phyloP scores from a whole-genome alignment of 805 yeast species.

The Ogataea populi-albae region DNA sequence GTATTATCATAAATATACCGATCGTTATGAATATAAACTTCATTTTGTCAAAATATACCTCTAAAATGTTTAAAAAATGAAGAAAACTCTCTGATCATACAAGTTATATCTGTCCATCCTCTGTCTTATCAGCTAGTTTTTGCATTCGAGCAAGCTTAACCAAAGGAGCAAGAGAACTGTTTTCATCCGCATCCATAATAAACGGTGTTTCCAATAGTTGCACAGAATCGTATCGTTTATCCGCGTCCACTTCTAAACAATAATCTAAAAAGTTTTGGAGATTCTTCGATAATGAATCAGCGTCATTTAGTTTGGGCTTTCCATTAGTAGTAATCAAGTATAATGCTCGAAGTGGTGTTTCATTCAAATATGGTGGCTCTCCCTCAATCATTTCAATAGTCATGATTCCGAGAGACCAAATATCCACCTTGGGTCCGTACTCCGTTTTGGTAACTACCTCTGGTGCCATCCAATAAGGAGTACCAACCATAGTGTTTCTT shows the following conservation, averaged over 20 bases:
- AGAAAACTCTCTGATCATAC: too few relatives aligned
- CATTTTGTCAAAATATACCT: too few relatives aligned
- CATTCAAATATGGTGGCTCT: constrained; percentile 80
- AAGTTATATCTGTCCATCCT: constrained; percentile 20
- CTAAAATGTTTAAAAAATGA: too few relatives aligned
- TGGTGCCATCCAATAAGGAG: constrained; percentile 92
- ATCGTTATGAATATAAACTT: too few relatives aligned
- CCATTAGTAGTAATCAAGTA: constrained; percentile 79
- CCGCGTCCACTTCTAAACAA: constrained; percentile 81
- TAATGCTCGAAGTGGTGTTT: constrained; percentile 73
- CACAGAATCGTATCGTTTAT: constrained; percentile 73
- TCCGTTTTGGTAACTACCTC: constrained; percentile 79
- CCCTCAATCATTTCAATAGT: constrained; percentile 85
- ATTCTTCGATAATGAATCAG: constrained; percentile 67
- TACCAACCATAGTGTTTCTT: constrained; percentile 84
- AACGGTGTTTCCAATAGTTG: constrained; percentile 69
- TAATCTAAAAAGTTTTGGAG: constrained; percentile 69
- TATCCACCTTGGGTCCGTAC: constrained; percentile 78
- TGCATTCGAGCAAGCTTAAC: constrained; percentile 73
- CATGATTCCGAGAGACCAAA: constrained; percentile 84
- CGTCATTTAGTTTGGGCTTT: constrained; percentile 69
- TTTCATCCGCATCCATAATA: constrained; percentile 59
- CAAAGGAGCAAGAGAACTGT: constrained; percentile 62
- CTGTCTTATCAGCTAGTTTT: constrained; percentile 38
- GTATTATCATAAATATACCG: too few relatives aligned